phyloP scores from a whole-genome alignment of 352 stramenopile genomes.

The Pythium rhizo-oryzae region DNA sequence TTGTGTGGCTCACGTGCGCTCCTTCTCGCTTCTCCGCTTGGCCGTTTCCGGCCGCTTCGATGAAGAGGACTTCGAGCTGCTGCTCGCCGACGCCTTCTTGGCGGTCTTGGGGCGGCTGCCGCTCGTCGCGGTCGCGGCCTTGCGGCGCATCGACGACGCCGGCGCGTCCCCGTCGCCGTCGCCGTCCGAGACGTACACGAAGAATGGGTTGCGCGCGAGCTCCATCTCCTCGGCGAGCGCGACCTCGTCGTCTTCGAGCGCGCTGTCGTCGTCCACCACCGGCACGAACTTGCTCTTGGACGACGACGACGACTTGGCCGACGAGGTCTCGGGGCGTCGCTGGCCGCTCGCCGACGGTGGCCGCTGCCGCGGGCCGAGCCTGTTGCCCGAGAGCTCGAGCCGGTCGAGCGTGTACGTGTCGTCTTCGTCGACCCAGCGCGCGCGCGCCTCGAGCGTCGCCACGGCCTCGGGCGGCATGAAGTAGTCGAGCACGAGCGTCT shows the following conservation, averaged over 20 bases:
- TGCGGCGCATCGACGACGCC: slow-evolving; percentile 53
- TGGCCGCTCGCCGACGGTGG: slow-evolving; percentile 72
- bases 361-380: slow-evolving; percentile 56
- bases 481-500: slow-evolving; percentile 92
- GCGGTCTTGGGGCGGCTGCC: slow-evolving; percentile 53
- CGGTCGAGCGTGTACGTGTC: slow-evolving; percentile 71
- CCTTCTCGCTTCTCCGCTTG: slow-evolving; percentile 61
- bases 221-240: slow-evolving; percentile 68
- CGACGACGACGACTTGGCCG: slow-evolving; percentile 45
- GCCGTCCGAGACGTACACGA: slow-evolving; percentile 84
- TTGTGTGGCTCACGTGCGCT: background rate
- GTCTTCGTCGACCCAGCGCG: slow-evolving; percentile 76
- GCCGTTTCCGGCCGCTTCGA: slow-evolving; percentile 66
- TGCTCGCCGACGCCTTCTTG: slow-evolving; percentile 49
- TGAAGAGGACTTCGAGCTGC: slow-evolving; percentile 47
- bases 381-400: slow-evolving; percentile 80
- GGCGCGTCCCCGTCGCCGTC: slow-evolving; percentile 80
- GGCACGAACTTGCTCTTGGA: slow-evolving; percentile 47
- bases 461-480: slow-evolving; percentile 86
- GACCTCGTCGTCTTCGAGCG: slow-evolving; percentile 67
- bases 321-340: slow-evolving; percentile 71
- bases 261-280: slow-evolving; percentile 28
- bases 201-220: slow-evolving; percentile 74
- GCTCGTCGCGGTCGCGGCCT: slow-evolving; percentile 21
- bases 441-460: slow-evolving; percentile 55